These are phyloP conservation scores for Gentiana dahurica DNA, from an alignment of 257 asterid species.

Conservation along the genomic window DNA sequence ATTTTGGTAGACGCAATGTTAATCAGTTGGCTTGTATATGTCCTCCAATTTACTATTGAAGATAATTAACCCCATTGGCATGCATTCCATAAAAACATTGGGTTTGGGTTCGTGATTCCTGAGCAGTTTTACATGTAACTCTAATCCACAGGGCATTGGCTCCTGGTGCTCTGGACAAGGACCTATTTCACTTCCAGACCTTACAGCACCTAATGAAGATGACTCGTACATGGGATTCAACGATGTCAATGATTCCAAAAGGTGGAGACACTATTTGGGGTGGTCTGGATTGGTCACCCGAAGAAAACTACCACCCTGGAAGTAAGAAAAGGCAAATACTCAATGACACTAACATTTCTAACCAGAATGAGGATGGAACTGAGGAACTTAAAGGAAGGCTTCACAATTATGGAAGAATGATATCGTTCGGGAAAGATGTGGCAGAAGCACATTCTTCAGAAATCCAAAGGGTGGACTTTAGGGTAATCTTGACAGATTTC, in stretches of 20 bases:
- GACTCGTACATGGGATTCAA: slow-evolving; percentile 96
- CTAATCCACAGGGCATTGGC: slow-evolving; percentile 10
- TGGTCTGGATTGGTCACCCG: slow-evolving; percentile 88
- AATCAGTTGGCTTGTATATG: no score
- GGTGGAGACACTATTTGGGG: slow-evolving; percentile 97
- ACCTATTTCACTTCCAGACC: slow-evolving; percentile 57
- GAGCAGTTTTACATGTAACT: no score
- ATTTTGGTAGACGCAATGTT: no score
- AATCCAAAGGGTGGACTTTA: slow-evolving; percentile 58
- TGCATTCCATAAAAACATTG: no score
- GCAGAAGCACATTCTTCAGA: slow-evolving; percentile 50
- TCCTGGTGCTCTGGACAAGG: slow-evolving; percentile 14
- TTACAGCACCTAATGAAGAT: slow-evolving; percentile 80
- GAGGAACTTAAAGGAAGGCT: slow-evolving; percentile 21
- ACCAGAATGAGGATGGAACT: slow-evolving; percentile 16
- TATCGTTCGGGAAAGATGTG: slow-evolving; percentile 69
- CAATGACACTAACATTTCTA: slow-evolving; percentile 27
- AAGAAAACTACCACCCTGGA: slow-evolving; percentile 45
- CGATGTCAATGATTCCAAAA: slow-evolving; percentile 90
- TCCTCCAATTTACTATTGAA: no score
- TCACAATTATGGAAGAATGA: slow-evolving; percentile 56
- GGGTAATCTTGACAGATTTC: slow-evolving; percentile 34
- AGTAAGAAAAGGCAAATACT: slow-evolving; percentile 25
- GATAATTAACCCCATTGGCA: no score
- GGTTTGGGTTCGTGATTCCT: no score